Conservation (phyloP, 1,284 basidiomycete species). For the Puccinia sorghi region DNA sequence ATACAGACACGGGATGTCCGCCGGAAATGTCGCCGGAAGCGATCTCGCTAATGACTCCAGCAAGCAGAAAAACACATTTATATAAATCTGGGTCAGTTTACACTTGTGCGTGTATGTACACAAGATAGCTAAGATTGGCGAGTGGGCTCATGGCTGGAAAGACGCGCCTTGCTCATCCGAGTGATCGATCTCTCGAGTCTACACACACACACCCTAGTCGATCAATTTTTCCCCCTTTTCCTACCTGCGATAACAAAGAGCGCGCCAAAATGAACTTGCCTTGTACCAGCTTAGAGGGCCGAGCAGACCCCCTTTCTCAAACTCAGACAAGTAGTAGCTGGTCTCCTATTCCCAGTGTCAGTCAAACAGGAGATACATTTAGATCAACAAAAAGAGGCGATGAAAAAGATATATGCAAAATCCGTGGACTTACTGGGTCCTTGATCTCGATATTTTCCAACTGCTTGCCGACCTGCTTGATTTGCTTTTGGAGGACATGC, state of each 20-base stretch:
- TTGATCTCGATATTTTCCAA: conserved; percentile 17
- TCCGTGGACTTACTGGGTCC: conserved; percentile 11
- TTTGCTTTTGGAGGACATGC: conserved; percentile 1
- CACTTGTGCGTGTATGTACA: not conserved
- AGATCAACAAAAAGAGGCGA: not conserved
- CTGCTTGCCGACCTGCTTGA: conserved; percentile 2
- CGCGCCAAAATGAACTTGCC: not conserved
- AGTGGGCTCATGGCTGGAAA: not conserved
- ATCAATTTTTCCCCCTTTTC: not conserved
- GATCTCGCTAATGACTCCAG: not conserved
- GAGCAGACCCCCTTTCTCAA: conserved; percentile 17
- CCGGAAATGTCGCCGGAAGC: conserved; percentile 9
- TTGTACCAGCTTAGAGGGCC: conserved; percentile 27
- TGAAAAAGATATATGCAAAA: not conserved
- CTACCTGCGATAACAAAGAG: not conserved
- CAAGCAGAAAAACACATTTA: not conserved
- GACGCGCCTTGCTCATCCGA: conserved; percentile 23
- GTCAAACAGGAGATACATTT: no score
- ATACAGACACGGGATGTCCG: conserved; percentile 31
- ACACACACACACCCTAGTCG: no score
- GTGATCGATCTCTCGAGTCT: conserved; percentile 22
- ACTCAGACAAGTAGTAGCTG: conserved; percentile 11
- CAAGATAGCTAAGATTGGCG: not conserved
- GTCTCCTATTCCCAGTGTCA: conserved; percentile 15
- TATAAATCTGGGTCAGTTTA: not conserved